Evolutionary conservation across 371 early-diverging fungal species (phyloP).

Genomic region (Zychaea mexicana): DNA sequence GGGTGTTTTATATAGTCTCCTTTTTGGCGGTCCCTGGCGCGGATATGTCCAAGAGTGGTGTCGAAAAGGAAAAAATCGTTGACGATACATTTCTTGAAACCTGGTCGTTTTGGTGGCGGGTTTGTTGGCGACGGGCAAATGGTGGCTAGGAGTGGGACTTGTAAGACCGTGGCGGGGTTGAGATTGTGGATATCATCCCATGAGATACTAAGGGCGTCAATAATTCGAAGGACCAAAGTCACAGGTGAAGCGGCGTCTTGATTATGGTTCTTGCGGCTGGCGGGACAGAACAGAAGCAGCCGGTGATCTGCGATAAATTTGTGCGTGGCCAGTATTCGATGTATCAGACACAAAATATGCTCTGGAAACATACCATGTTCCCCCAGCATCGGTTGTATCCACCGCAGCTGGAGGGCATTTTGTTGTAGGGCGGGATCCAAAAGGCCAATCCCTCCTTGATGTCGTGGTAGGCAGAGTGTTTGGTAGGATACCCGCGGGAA

Average conservation of each 20-base stretch:
- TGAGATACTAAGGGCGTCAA: neutral
- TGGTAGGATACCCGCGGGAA: slow-evolving; percentile 7
- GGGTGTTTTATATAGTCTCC: neutral
- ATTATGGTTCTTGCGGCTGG: neutral
- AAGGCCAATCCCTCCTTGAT: neutral
- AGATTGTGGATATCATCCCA: neutral
- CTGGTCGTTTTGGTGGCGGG: neutral
- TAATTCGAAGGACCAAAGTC: neutral
- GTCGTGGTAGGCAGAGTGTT: neutral
- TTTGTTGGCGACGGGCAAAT: too few species aligned
- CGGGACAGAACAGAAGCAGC: neutral
- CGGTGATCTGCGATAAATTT: neutral
- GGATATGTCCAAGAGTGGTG: neutral
- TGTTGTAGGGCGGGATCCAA: neutral
- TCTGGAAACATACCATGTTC: neutral
- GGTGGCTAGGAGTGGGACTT: neutral
- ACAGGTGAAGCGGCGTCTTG: neutral
- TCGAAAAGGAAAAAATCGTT: neutral
- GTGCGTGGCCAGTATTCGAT: neutral
- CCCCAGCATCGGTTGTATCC: neutral
- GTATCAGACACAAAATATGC: neutral
- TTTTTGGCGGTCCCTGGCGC: neutral
- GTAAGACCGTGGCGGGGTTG: neutral
- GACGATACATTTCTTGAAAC: neutral
- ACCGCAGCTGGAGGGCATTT: neutral